Percentiles rank a stretch among this genome's conserved stretches.
Conservation (phyloP, 1,284 basidiomycete species). For the Ceratobasidium sp. region DNA sequence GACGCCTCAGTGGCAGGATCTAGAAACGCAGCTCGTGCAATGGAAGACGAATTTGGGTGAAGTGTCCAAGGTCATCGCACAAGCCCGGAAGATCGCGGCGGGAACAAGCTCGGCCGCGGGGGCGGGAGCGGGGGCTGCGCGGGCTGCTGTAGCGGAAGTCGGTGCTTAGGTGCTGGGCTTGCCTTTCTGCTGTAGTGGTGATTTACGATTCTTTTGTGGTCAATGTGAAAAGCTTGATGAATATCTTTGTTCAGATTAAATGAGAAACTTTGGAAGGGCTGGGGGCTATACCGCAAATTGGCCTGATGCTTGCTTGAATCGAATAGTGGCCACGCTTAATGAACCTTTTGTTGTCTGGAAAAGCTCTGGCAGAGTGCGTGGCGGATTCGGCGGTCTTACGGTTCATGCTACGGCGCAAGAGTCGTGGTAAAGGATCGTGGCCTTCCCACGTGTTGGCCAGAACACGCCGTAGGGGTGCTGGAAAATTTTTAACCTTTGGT, state of each 20-base stretch:
- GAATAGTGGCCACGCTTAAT: slow-evolving; percentile 25
- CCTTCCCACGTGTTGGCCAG: slow-evolving; percentile 33
- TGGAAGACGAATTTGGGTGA: slow-evolving; percentile 82
- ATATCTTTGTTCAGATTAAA: slow-evolving; percentile 36
- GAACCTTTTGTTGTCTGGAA: slow-evolving; percentile 31
- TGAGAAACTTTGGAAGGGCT: slow-evolving; percentile 27
- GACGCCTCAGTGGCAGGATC: slow-evolving; percentile 81
- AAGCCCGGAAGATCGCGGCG: slow-evolving; percentile 65
- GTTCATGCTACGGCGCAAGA: neutral
- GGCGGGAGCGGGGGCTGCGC: no score
- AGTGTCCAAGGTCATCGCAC: slow-evolving; percentile 76
- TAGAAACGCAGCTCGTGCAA: slow-evolving; percentile 81
- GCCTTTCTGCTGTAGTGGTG: slow-evolving; percentile 25
- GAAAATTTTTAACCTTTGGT: slow-evolving; percentile 42
- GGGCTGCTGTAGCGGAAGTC: slow-evolving; percentile 36
- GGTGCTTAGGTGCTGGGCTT: slow-evolving; percentile 34
- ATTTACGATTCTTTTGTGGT: slow-evolving; percentile 29
- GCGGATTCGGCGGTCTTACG: slow-evolving; percentile 28
- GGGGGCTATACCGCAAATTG: neutral
- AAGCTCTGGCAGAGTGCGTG: neutral
- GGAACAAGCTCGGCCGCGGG: slow-evolving; percentile 38
- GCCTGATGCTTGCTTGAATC: slow-evolving; percentile 15
- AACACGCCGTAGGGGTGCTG: slow-evolving; percentile 31
- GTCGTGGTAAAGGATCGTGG: slow-evolving; percentile 23
- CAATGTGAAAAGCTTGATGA: slow-evolving; percentile 19